Evolutionary conservation across 2,329 filamentous ascomycete species (phyloP).

Genomic region (Ophidiomyces ophidiicola): DNA sequence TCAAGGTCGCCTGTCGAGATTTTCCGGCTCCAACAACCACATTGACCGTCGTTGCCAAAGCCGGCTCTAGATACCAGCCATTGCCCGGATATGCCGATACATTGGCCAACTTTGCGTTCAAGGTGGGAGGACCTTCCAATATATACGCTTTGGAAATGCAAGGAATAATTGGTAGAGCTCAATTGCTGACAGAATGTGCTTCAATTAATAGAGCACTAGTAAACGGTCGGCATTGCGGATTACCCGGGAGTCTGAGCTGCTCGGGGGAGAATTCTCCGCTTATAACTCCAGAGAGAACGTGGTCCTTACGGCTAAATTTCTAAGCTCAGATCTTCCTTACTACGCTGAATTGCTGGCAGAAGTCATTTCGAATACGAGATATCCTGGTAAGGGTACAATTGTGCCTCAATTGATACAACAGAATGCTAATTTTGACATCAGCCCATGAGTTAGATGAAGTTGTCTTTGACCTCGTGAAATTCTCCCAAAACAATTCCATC

Average conservation of each 20-base stretch:
- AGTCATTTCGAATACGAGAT: slow-evolving; percentile 79
- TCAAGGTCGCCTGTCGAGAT: slow-evolving; percentile 90
- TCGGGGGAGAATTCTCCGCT: slow-evolving; percentile 77
- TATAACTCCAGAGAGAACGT: slow-evolving; percentile 90
- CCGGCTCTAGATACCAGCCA: slow-evolving; percentile 84
- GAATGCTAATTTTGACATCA: slow-evolving; percentile 29
- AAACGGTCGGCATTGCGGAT: slow-evolving; percentile 86
- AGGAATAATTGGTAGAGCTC: neutral
- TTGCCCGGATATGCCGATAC: slow-evolving; percentile 80
- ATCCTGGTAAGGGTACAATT: slow-evolving; percentile 44
- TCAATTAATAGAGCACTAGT: slow-evolving; percentile 57
- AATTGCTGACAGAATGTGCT: slow-evolving; percentile 10
- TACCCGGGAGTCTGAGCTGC: slow-evolving; percentile 84
- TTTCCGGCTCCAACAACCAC: slow-evolving; percentile 78
- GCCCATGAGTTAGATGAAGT: slow-evolving; percentile 87
- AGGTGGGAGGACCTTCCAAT: slow-evolving; percentile 46
- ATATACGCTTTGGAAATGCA: neutral
- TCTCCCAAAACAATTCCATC: slow-evolving; percentile 63
- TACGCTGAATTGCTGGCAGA: slow-evolving; percentile 92
- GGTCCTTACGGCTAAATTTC: slow-evolving; percentile 85
- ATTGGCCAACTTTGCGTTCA: slow-evolving; percentile 93
- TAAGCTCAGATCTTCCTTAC: slow-evolving; percentile 91
- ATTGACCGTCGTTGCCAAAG: slow-evolving; percentile 83
- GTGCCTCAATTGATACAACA: neutral
- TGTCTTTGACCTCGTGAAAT: slow-evolving; percentile 61